Conservation (phyloP, 352 stramenopile genomes). For the Globisporangium echinulatum region DNA sequence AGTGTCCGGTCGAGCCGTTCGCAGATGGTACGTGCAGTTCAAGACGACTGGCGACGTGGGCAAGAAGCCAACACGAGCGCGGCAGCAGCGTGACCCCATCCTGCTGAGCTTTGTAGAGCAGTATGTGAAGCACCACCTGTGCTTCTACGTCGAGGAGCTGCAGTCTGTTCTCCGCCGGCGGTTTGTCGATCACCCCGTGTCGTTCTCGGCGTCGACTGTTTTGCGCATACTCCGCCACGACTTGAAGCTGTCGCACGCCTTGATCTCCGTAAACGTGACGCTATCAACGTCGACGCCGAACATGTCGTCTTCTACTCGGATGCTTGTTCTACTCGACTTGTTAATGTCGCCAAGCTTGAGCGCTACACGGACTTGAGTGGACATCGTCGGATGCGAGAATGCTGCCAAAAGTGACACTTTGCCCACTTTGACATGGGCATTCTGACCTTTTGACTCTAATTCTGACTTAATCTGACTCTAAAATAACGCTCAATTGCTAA, state of each 20-base stretch:
- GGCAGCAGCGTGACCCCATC: background rate
- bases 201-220: background rate
- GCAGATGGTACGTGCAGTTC: background rate
- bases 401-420: too few relatives aligned
- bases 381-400: too few relatives aligned
- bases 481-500: too few relatives aligned
- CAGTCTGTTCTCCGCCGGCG: background rate
- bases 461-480: too few relatives aligned
- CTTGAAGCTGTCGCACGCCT: background rate
- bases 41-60: background rate
- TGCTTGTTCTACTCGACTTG: too few relatives aligned
- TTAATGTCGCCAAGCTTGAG: too few relatives aligned
- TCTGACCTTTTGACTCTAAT: too few relatives aligned
- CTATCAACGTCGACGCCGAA: too few relatives aligned
- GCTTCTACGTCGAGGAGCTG: background rate
- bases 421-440: too few relatives aligned
- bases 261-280: too few relatives aligned
- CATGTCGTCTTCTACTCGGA: too few relatives aligned
- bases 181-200: background rate
- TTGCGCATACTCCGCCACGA: background rate
- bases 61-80: background rate
- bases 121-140: background rate
- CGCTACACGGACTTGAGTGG: too few relatives aligned
- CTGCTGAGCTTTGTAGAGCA: background rate
- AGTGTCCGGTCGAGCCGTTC: background rate